Conservation (phyloP, 2,329 filamentous ascomycete genomes). For the Kalmusia sp. region DNA sequence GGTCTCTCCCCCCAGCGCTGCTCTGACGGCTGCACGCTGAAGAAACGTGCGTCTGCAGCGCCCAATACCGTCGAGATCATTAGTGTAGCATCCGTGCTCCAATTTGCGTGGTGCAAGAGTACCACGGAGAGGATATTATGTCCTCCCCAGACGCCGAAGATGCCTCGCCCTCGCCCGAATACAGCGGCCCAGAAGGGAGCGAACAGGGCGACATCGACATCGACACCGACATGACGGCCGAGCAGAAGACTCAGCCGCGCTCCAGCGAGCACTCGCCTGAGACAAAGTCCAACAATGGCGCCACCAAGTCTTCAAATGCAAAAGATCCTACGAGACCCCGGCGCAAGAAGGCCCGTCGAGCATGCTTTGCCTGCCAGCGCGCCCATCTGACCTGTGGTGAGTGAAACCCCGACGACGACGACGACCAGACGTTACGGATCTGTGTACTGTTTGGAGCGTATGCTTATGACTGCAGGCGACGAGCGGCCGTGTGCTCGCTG, state of each 20-base stretch:
- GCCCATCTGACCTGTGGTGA: slow-evolving; percentile 98
- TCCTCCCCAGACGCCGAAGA: slow-evolving; percentile 56
- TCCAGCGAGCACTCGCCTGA: slow-evolving; percentile 44
- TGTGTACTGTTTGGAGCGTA: neutral
- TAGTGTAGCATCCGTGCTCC: slow-evolving; percentile 5
- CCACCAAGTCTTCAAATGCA: slow-evolving; percentile 58
- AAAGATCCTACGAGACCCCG: slow-evolving; percentile 91
- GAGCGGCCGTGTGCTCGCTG: slow-evolving; percentile 93
- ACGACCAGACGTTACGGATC: neutral
- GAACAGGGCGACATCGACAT: slow-evolving; percentile 49
- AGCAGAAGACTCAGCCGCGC: slow-evolving; percentile 47
- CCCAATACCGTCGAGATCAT: neutral
- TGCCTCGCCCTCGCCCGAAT: slow-evolving; percentile 56
- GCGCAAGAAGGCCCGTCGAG: slow-evolving; percentile 93
- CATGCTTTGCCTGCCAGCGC: slow-evolving; percentile 95
- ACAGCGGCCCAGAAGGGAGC: slow-evolving; percentile 50
- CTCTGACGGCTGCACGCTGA: slow-evolving; percentile 49
- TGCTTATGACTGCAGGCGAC: slow-evolving; percentile 65
- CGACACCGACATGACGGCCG: slow-evolving; percentile 54
- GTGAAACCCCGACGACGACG: slow-evolving; percentile 48
- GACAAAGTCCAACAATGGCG: slow-evolving; percentile 31
- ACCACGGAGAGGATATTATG: slow-evolving; percentile 53
- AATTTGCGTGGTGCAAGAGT: slow-evolving; percentile 26
- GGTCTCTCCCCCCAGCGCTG: slow-evolving; percentile 39
- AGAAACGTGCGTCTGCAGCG: slow-evolving; percentile 47